phyloP scores from a whole-genome alignment of 2,329 filamentous ascomycete genomes.

The Dactylonectria estremocensis region DNA sequence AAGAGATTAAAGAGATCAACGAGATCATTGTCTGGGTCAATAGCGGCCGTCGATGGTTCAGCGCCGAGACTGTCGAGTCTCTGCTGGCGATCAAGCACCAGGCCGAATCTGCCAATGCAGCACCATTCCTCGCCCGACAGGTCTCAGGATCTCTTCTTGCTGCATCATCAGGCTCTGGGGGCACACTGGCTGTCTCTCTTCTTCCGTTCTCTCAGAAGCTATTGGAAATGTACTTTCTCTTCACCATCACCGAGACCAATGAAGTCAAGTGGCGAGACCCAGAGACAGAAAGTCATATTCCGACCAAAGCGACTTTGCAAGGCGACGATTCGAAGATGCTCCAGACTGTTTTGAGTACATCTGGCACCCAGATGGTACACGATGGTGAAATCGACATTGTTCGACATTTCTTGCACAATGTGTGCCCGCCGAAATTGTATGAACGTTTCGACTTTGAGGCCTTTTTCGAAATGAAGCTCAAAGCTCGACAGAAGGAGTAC shows the following conservation, averaged over 20 bases:
- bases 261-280: neutral
- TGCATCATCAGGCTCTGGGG: neutral
- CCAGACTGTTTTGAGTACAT: neutral
- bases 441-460: neutral
- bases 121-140: neutral
- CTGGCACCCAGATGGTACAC: neutral
- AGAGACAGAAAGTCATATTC: neutral
- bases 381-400: neutral
- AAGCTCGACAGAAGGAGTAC: neutral
- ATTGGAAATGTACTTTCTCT: neutral
- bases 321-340: neutral
- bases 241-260: neutral
- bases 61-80: neutral
- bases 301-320: neutral
- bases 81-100: neutral
- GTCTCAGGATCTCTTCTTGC: neutral
- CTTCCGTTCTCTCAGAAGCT: neutral
- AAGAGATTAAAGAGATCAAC: neutral
- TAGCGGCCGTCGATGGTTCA: neutral
- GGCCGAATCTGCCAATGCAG: neutral
- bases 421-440: neutral
- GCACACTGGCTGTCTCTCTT: neutral
- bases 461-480: neutral
- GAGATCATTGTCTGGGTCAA: neutral
- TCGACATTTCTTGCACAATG: neutral